Base-by-base conservation (phyloP, 306 rosid genomes). In the Phaseolus lunatus region DNA sequence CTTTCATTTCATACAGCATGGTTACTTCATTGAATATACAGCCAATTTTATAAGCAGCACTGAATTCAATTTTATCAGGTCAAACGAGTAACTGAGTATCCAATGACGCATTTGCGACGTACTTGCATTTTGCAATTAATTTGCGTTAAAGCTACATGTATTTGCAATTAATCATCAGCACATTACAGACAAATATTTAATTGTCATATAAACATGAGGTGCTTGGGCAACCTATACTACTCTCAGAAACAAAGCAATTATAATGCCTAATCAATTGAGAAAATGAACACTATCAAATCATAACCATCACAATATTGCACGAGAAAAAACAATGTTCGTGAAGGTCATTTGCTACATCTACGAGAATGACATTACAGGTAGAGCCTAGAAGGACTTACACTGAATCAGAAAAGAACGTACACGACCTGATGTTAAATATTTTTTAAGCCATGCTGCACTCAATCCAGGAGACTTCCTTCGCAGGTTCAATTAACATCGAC, bases 401-500 rank as follows among this genome's bases (percentile, higher is more conserved):
- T 61, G 76, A 73, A 56, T 81, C 54, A 47, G 81, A 84, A 72
- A 81, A 58, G 65, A 80, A 78, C 76, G 73, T 24, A 75, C 65
- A 80, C 61, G 80, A 75, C 77, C 80, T 18, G 73, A 75, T 41
- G 70, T 84, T n/a, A 39, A 65, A 76, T 65, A 76, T 62, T 64
- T 45, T 70, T 63, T 61, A 64, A 80, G 84, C 75, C 85, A 67
- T 57, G 81, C 83, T 16, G 79, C 80, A 80, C 79, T 74, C 76
- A 56, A 80, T 77, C 76, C 80, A 64, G 73, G 78, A 77, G 75
- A 84, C 78, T 77, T 70, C 87, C 58, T 78, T 78, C 68, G 70
- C 58, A 18, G 79, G 78, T 88, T 75, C 84, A 65, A 80, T 77
- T 47, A 85, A 78, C 84, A 80, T 73, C 84, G 69, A 86, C 79